Evolutionary conservation across 192 early-diverging fungal species (phyloP).

Genomic region (Backusella circina): DNA sequence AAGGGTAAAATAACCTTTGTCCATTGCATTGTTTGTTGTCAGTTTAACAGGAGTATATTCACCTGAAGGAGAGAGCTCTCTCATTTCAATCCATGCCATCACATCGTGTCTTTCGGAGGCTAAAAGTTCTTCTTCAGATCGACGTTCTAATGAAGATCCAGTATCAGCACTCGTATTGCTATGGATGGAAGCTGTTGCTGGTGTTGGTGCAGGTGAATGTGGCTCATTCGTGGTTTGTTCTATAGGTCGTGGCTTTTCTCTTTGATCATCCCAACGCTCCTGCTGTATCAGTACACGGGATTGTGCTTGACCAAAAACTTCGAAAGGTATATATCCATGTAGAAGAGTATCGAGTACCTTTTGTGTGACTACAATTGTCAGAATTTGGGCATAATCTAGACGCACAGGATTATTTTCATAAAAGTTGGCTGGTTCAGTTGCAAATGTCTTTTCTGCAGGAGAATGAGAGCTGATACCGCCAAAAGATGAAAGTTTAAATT

Average conservation of each 20-base stretch:
- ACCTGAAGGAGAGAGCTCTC: constrained; percentile 62
- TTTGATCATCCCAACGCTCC: constrained; percentile 53
- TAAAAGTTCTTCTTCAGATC: constrained; percentile 56
- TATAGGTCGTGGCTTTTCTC: constrained; percentile 25
- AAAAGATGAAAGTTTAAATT: constrained; percentile 67
- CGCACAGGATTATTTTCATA: constrained; percentile 49
- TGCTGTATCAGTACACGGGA: constrained; percentile 34
- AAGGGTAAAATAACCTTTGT: constrained; percentile 58
- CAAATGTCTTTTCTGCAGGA: constrained; percentile 46
- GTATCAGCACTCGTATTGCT: neutral
- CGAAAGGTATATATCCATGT: constrained; percentile 38
- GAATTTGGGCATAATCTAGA: constrained; percentile 49
- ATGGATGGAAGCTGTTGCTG: neutral
- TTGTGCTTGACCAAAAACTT: constrained; percentile 50
- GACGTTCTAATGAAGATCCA: constrained; percentile 9
- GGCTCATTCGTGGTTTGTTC: neutral
- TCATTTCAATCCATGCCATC: constrained; percentile 61
- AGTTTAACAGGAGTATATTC: constrained; percentile 59
- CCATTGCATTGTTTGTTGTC: constrained; percentile 40
- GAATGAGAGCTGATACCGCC: constrained; percentile 40
- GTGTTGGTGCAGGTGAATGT: constrained; percentile 1
- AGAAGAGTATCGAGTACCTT: constrained; percentile 18
- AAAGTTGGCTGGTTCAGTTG: constrained; percentile 53
- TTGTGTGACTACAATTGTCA: constrained; percentile 36
- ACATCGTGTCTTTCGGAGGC: constrained; percentile 69